Conservation (phyloP, 2,329 filamentous ascomycete genomes). For the Lachnellula arida region DNA sequence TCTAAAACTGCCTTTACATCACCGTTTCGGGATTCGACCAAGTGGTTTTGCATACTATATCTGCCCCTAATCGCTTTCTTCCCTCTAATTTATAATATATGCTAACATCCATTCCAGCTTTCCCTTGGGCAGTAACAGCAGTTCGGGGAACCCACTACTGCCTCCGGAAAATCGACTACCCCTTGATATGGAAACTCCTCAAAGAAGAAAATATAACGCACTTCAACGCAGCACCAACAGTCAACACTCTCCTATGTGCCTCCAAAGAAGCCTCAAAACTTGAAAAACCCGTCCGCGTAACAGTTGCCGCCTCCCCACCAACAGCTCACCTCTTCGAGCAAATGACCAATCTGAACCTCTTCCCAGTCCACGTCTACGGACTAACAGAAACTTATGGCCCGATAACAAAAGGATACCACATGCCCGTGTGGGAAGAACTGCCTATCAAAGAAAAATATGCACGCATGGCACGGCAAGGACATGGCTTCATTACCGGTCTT, state of each 20-base stretch:
- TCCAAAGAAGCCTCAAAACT: conserved; percentile 69
- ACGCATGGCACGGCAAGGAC: conserved; percentile 89
- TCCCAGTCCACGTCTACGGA: conserved; percentile 92
- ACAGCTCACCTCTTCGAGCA: conserved; percentile 87
- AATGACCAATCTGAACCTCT: conserved; percentile 76
- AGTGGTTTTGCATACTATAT: too few relatives aligned
- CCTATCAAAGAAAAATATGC: conserved; percentile 73
- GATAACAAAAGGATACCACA: conserved; percentile 86
- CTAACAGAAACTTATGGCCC: conserved; percentile 88
- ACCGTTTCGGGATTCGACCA: too few relatives aligned
- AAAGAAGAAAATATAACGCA: conserved; percentile 87
- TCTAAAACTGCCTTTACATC: too few relatives aligned
- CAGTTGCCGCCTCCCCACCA: conserved; percentile 87
- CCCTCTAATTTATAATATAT: background rate
- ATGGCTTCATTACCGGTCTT: conserved; percentile 81
- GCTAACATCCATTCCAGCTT: conserved; percentile 52
- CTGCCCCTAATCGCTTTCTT: too few relatives aligned
- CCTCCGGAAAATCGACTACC: conserved; percentile 90
- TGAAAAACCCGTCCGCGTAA: conserved; percentile 70
- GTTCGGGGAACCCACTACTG: conserved; percentile 94
- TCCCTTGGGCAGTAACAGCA: conserved; percentile 89
- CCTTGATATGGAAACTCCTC: conserved; percentile 82
- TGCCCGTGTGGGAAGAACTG: conserved; percentile 79
- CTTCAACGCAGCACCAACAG: conserved; percentile 92
- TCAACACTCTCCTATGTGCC: conserved; percentile 88